Evolutionary conservation across 2,329 filamentous ascomycete genomes (phyloP).

Genomic region (Stemphylium lycopersici): DNA sequence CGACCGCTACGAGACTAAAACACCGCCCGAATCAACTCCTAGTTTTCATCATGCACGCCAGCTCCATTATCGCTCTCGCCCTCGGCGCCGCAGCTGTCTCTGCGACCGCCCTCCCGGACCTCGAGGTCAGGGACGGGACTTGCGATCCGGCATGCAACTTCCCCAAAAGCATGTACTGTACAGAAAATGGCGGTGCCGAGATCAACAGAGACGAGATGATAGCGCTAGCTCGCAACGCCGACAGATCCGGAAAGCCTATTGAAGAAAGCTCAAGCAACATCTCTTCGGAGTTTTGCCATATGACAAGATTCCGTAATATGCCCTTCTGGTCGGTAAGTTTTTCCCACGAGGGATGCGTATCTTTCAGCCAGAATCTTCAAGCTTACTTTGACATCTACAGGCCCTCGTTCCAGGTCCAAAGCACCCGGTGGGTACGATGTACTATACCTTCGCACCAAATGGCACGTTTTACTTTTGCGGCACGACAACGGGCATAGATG

Average conservation of each 20-base stretch:
- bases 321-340: conserved; percentile 2
- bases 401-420: neutral
- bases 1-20: neutral
- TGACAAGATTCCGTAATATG: neutral
- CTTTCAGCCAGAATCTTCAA: neutral
- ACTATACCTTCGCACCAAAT: neutral
- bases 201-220: neutral
- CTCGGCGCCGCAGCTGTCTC: conserved; percentile 7
- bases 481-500: neutral
- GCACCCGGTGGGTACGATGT: neutral
- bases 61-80: conserved; percentile 6
- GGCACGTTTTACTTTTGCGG: conserved; percentile 3
- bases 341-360: neutral
- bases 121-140: neutral
- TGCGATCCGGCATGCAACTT: neutral
- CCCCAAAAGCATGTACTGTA: neutral
- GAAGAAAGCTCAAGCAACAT: neutral
- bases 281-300: neutral
- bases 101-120: neutral
- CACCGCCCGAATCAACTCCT: neutral
- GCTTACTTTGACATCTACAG: neutral
- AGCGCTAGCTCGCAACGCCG: no score
- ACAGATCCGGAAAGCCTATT: neutral
- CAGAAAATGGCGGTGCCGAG: neutral
- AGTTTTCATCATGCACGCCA: conserved; percentile 7